Conservation (phyloP, 2,329 filamentous ascomycete genomes). For the Epichloe gansuensis region DNA sequence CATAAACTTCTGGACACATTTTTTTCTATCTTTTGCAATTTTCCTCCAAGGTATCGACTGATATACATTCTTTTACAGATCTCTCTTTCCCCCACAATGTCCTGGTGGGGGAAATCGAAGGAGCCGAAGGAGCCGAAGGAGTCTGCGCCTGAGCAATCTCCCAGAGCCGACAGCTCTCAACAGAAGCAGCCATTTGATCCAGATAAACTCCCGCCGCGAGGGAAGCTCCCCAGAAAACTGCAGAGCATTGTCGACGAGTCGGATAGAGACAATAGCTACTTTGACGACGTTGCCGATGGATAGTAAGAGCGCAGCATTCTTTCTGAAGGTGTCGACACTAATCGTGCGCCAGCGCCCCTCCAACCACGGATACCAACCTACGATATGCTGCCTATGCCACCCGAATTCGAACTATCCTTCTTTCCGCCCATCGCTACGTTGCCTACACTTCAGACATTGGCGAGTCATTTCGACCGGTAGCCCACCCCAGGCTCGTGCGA, state of each 20-base stretch:
- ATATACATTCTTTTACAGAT: background rate
- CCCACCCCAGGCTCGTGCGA: constrained; percentile 70
- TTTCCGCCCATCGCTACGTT: constrained; percentile 87
- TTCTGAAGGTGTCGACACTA: constrained; percentile 4
- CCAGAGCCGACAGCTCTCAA: constrained; percentile 6
- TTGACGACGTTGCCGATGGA: constrained; percentile 66
- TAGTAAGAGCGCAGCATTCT: constrained; percentile 42
- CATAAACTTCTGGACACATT: too few relatives aligned
- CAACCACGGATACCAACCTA: constrained; percentile 73
- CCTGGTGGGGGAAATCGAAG: constrained; percentile 30
- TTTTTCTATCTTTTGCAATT: background rate
- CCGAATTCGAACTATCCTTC: constrained; percentile 72
- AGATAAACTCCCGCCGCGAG: constrained; percentile 32
- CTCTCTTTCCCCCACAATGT: constrained; percentile 14
- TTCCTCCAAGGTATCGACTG: background rate
- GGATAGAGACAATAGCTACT: constrained; percentile 57
- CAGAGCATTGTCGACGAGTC: constrained; percentile 45
- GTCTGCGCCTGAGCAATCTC: constrained; percentile 11
- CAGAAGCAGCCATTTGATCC: constrained; percentile 26
- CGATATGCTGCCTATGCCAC: constrained; percentile 90
- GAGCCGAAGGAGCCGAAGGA: constrained; percentile 20
- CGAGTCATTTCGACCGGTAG: constrained; percentile 87
- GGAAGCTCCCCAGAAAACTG: constrained; percentile 40
- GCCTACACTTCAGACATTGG: constrained; percentile 95
- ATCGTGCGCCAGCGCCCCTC: constrained; percentile 29